Conservation (phyloP, 1,284 basidiomycete genomes). For the Taiwanofungus camphoratus region DNA sequence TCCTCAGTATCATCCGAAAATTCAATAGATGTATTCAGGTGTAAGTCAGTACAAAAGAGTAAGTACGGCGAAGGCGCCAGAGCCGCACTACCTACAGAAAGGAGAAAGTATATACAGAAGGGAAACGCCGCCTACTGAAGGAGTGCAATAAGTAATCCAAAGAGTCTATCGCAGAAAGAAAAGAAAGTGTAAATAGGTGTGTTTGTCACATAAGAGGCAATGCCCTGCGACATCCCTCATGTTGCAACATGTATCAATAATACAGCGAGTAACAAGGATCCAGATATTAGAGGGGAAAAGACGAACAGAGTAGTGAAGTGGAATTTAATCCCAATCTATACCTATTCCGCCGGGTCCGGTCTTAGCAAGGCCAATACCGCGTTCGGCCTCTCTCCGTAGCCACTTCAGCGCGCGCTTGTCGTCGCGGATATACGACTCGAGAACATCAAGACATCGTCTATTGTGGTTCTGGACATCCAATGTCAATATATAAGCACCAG, state of each 20-base stretch:
- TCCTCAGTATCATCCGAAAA: too few relatives aligned
- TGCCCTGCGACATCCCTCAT: constrained; percentile 24
- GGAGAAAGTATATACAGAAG: neutral
- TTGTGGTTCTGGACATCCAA: constrained; percentile 67
- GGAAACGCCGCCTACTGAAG: neutral
- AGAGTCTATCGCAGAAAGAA: neutral
- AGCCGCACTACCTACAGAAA: constrained; percentile 1
- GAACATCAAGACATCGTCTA: constrained; percentile 62
- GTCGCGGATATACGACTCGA: constrained; percentile 70
- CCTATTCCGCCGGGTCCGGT: constrained; percentile 57
- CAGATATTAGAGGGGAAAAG: constrained; percentile 6
- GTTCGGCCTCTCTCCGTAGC: constrained; percentile 71
- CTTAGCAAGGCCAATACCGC: constrained; percentile 60
- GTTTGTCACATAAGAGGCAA: constrained; percentile 7
- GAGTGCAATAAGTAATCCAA: constrained; percentile 8
- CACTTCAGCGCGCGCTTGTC: constrained; percentile 80
- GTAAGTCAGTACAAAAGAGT: too few relatives aligned
- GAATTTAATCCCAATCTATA: constrained; percentile 66
- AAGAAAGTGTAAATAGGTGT: neutral
- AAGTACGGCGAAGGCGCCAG: too few relatives aligned
- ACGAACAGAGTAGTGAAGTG: neutral
- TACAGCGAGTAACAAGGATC: constrained; percentile 11
- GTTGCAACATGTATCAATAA: constrained; percentile 11
- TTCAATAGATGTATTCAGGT: too few relatives aligned
- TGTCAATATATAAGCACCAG: neutral